A percentile compares a stretch with the other conserved stretches of the same genome.
phyloP scores from a whole-genome alignment of 2,329 filamentous ascomycete genomes.

The Aotearoamyces nothofagi region DNA sequence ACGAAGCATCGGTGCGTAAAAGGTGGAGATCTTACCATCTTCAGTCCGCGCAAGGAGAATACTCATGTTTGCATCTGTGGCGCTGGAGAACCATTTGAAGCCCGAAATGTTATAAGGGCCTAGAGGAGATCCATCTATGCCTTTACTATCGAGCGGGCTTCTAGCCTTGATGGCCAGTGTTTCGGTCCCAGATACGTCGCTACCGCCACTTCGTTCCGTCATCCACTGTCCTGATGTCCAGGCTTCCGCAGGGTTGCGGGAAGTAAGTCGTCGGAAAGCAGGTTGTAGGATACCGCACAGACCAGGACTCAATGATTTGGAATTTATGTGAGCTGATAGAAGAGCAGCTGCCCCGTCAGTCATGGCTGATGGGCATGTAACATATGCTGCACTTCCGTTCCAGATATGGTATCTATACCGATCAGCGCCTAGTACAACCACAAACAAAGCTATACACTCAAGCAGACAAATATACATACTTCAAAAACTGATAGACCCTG shows the following conservation, averaged over 20 bases:
- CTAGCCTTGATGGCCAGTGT: slow-evolving; percentile 33
- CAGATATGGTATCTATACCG: slow-evolving; percentile 5
- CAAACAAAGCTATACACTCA: not conserved
- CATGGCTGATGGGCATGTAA: slow-evolving; percentile 48
- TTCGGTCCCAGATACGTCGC: slow-evolving; percentile 54
- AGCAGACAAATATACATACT: not conserved
- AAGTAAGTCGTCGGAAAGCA: slow-evolving; percentile 36
- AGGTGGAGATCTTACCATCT: slow-evolving; percentile 38
- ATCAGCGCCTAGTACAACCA: not conserved
- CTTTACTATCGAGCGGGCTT: slow-evolving; percentile 16
- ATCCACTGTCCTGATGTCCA: slow-evolving; percentile 72
- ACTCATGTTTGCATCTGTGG: slow-evolving; percentile 48
- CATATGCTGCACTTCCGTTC: not conserved
- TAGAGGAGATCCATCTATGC: slow-evolving; percentile 20
- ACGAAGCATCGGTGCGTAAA: slow-evolving; percentile 47
- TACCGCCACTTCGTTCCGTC: slow-evolving; percentile 56
- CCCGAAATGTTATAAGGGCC: slow-evolving; percentile 47
- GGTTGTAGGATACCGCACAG: slow-evolving; percentile 31
- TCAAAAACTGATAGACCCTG: slow-evolving; percentile 2
- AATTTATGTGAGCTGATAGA: slow-evolving; percentile 27
- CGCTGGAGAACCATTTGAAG: slow-evolving; percentile 60
- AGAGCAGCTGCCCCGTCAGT: slow-evolving; percentile 43
- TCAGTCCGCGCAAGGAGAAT: slow-evolving; percentile 46
- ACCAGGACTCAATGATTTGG: slow-evolving; percentile 12
- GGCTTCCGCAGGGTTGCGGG: slow-evolving; percentile 30